Evolutionary conservation across 2,329 filamentous ascomycete species (phyloP).

Genomic region (Trichoderma asperellum): DNA sequence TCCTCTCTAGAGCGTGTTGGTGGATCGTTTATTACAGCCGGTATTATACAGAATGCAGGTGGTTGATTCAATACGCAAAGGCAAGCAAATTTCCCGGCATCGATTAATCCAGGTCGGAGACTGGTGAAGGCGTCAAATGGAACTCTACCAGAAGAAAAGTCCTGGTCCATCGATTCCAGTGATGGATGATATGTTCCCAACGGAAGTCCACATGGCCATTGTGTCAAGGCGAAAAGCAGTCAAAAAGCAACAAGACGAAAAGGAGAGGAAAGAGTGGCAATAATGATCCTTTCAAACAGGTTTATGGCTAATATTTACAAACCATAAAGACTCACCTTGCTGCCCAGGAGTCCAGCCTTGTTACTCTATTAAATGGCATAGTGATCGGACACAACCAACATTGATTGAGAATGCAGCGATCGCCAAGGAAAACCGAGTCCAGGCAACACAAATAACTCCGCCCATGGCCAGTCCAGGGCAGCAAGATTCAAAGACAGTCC

Average conservation of each 20-base stretch:
- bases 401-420: slow-evolving; percentile 30
- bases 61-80: neutral
- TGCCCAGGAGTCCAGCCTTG: slow-evolving; percentile 51
- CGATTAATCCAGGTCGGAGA: neutral
- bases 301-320: slow-evolving; percentile 56
- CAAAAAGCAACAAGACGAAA: neutral
- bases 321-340: slow-evolving; percentile 57
- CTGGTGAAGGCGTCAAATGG: neutral
- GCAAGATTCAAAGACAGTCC: slow-evolving; percentile 39
- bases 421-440: slow-evolving; percentile 37
- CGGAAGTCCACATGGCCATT: neutral
- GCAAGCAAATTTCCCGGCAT: neutral
- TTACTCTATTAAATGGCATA: slow-evolving; percentile 37
- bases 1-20: neutral
- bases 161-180: neutral
- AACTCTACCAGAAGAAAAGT: neutral
- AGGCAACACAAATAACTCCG: slow-evolving; percentile 39
- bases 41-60: neutral
- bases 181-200: neutral
- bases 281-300: slow-evolving; percentile 28
- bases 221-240: neutral
- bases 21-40: neutral
- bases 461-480: slow-evolving; percentile 41
- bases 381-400: slow-evolving; percentile 30
- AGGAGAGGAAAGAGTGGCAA: neutral